phyloP scores from a whole-genome alignment of 202 grass and related monocot genomes.

The Zizania palustris region DNA sequence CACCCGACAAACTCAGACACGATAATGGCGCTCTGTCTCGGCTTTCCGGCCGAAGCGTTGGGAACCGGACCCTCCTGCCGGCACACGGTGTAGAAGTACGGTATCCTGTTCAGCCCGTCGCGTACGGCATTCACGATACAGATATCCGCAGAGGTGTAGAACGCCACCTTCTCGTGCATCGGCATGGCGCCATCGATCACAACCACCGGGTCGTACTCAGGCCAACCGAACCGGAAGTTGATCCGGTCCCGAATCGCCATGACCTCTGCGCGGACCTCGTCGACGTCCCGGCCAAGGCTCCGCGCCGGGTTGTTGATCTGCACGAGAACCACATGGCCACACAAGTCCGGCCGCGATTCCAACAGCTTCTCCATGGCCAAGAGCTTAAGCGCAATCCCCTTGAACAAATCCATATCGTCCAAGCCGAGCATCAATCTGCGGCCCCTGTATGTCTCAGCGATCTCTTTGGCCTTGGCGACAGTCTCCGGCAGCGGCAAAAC shows the following conservation, averaged over 20 bases:
- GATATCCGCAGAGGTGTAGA: slow-evolving; percentile 57
- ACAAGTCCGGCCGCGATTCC: slow-evolving; percentile 39
- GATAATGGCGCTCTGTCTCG: slow-evolving; percentile 55
- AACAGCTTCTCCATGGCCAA: slow-evolving; percentile 64
- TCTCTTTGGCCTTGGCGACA: slow-evolving; percentile 47
- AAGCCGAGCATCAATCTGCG: slow-evolving; percentile 55
- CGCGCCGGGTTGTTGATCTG: slow-evolving; percentile 66
- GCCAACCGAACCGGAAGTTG: slow-evolving; percentile 49
- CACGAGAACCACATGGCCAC: slow-evolving; percentile 48
- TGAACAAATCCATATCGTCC: slow-evolving; percentile 75
- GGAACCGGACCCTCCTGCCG: slow-evolving; percentile 47
- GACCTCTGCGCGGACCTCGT: slow-evolving; percentile 57
- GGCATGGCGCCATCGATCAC: slow-evolving; percentile 52
- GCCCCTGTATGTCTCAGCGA: slow-evolving; percentile 47
- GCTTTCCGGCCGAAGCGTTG: slow-evolving; percentile 3
- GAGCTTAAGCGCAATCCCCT: slow-evolving; percentile 65
- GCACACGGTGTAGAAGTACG: slow-evolving; percentile 60
- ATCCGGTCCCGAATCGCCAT: slow-evolving; percentile 51
- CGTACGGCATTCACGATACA: slow-evolving; percentile 67
- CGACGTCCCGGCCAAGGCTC: slow-evolving; percentile 52
- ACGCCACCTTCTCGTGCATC: slow-evolving; percentile 60
- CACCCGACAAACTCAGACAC: slow-evolving; percentile 73
- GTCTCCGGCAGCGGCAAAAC: slow-evolving; percentile 47
- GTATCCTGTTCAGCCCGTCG: slow-evolving; percentile 62
- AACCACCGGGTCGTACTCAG: slow-evolving; percentile 56